Evolutionary conservation across 139 green algal genomes (phyloP), one percentile per base, ranked within the genome.

Genomic region (Mychonastes homosphaera): DNA sequence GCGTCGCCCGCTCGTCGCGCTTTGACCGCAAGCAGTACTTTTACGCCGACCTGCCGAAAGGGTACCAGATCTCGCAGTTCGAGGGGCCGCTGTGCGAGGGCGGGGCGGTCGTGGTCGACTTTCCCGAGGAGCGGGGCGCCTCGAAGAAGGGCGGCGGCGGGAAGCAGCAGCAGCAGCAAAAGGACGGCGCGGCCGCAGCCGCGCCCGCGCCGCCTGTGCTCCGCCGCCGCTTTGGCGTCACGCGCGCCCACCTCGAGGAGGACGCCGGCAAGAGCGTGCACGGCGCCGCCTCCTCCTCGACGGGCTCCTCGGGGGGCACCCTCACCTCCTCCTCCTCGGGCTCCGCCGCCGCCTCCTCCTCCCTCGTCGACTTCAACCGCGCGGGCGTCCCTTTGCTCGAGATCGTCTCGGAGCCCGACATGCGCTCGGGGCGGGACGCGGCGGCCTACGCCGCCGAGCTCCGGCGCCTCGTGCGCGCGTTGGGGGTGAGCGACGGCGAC

Each of bases 1-100:
- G 61, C 18, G 82, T 98, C n/a, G 66, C 72, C 3, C 73, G 48
- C 6, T n/a, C 34, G 15, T 92, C 82, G 33, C 96, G 95, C 71
- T 99, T 98, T 80, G 92, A 98, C 77, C 79, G 92, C 56, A 99
- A 99, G 77, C 91, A 99, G 71, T 99, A 99, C 81, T 98, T 99
- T 64, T 99, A 99, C 58, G 70, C 89, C 21, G 92, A 98, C 74
- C 69, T 98, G 50, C 91, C 91, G 13, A 98, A 98, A 64, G 91
- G 91, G 26, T 97, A 97, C 77, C 91, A 96, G 58, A 95, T 97
- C 36, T 58, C 74, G 28, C 92, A 98, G 76, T 95, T 94, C 55
- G 89, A 98, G 58, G 67, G 83, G 29, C 92, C 92, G 1, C 58
- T 94, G 39, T 87, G 79, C 46, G 60, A 61, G n/a, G 83, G 88